Percentiles rank a stretch among this genome's conserved stretches.
Conservation (phyloP, 2,329 filamentous ascomycete genomes). For the Aureobasidium sp. region DNA sequence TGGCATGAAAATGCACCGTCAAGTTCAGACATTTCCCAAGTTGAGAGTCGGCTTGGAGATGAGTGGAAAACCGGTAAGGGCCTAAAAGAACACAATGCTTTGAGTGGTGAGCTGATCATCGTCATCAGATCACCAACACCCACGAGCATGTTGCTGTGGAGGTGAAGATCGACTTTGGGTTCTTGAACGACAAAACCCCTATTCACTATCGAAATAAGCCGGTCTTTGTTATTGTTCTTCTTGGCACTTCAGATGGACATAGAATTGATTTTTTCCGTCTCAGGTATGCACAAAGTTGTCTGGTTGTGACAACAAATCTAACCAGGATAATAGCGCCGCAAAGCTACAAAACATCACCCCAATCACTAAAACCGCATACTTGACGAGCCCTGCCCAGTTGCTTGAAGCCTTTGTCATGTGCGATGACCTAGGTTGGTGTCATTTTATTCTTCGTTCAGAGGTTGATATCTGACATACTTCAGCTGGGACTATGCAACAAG, state of each 20-base stretch:
- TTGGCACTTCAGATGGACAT: constrained; percentile 61
- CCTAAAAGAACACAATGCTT: not conserved
- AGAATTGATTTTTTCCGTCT: constrained; percentile 62
- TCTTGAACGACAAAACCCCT: constrained; percentile 58
- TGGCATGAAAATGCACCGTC: constrained; percentile 61
- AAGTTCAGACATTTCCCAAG: constrained; percentile 65
- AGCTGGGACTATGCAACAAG: constrained; percentile 53
- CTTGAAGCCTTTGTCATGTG: constrained; percentile 70
- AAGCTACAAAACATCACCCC: constrained; percentile 58
- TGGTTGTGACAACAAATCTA: not conserved
- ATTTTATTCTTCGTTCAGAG: too few species aligned
- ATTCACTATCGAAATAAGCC: constrained; percentile 57
- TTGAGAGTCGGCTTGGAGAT: constrained; percentile 50
- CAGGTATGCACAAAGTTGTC: constrained; percentile 35
- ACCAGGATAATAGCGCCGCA: constrained; percentile 46
- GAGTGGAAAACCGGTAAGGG: constrained; percentile 41
- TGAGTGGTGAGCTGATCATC: constrained; percentile 21
- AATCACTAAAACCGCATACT: constrained; percentile 51
- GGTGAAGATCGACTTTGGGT: constrained; percentile 62
- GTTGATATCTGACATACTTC: not conserved
- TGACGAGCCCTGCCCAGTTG: constrained; percentile 49
- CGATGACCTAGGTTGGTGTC: constrained; percentile 63
- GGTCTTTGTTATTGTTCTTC: constrained; percentile 67
- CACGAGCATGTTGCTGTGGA: constrained; percentile 49
- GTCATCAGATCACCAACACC: constrained; percentile 24